These are phyloP conservation scores for Penicillium cosmopolitanum DNA, from an alignment of 495 filamentous ascomycete species.

Conservation along the genomic window DNA sequence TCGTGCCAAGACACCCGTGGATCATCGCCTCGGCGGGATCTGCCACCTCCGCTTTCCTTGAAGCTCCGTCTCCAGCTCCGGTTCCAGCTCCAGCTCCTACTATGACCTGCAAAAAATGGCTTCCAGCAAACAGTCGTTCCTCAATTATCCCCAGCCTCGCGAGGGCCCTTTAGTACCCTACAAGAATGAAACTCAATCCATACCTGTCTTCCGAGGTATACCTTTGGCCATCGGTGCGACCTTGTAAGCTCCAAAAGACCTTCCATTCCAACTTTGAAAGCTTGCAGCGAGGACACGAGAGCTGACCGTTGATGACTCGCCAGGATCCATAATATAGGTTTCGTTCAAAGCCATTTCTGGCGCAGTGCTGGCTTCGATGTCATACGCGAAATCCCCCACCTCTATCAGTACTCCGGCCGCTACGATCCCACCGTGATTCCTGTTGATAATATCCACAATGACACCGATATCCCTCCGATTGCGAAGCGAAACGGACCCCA, in stretches of 20 bases:
- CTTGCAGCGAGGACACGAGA: background rate
- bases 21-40: background rate
- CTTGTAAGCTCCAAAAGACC: constrained; percentile 41
- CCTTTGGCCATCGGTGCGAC: constrained; percentile 53
- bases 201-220: constrained; percentile 58
- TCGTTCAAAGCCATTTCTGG: constrained; percentile 68
- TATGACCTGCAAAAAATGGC: constrained; percentile 22
- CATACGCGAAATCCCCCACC: constrained; percentile 58
- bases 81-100: constrained; percentile 3
- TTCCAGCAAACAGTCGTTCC: constrained; percentile 28
- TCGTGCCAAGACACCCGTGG: background rate
- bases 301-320: background rate
- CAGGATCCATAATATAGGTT: constrained; percentile 58
- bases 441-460: constrained; percentile 37
- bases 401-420: constrained; percentile 63
- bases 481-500: constrained; percentile 38
- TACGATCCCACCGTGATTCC: constrained; percentile 89
- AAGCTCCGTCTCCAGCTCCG: background rate
- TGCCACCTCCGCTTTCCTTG: constrained; percentile 4
- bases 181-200: constrained; percentile 48
- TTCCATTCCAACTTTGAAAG: too few relatives aligned
- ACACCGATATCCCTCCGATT: constrained; percentile 33
- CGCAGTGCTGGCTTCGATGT: constrained; percentile 71
- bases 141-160: constrained; percentile 48
- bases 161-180: constrained; percentile 52